Evolutionary conservation across 1,139 yeast genomes (phyloP).

Genomic region (Casaregolazyma suthepensis): DNA sequence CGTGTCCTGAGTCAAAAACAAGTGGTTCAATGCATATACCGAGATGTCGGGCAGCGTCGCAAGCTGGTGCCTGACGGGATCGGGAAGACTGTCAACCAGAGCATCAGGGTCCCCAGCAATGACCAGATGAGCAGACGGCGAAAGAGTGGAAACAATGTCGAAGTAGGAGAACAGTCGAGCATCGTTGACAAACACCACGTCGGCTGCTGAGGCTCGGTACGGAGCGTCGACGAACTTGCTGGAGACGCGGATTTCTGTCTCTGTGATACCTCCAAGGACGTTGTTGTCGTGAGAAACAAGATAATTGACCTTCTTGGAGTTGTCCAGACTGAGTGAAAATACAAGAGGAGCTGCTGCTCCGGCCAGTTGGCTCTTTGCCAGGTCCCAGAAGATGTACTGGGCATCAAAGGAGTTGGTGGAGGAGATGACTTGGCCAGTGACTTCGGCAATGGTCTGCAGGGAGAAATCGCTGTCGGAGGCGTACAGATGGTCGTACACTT

Average conservation of each 20-base stretch:
- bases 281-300: conserved; percentile 67
- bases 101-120: conserved; percentile 42
- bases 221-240: conserved; percentile 29
- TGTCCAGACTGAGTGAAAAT: conserved; percentile 64
- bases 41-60: conserved; percentile 50
- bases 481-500: conserved; percentile 29
- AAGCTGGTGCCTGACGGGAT: conserved; percentile 37
- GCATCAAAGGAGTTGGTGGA: conserved; percentile 10
- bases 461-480: conserved; percentile 23
- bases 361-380: conserved; percentile 28
- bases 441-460: conserved; percentile 20
- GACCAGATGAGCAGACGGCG: conserved; percentile 52
- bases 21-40: conserved; percentile 36
- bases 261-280: conserved; percentile 69
- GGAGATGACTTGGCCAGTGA: neutral
- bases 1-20: conserved; percentile 25
- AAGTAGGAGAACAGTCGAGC: conserved; percentile 46
- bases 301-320: conserved; percentile 46
- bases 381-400: conserved; percentile 53
- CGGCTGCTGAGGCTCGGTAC: conserved; percentile 49
- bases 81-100: conserved; percentile 6
- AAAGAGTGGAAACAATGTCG: conserved; percentile 58
- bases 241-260: conserved; percentile 57
- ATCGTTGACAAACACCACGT: conserved; percentile 60
- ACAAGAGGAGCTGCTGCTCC: conserved; percentile 63